Conservation (phyloP, 2,329 filamentous ascomycete genomes). For the Colletotrichum magnum region DNA sequence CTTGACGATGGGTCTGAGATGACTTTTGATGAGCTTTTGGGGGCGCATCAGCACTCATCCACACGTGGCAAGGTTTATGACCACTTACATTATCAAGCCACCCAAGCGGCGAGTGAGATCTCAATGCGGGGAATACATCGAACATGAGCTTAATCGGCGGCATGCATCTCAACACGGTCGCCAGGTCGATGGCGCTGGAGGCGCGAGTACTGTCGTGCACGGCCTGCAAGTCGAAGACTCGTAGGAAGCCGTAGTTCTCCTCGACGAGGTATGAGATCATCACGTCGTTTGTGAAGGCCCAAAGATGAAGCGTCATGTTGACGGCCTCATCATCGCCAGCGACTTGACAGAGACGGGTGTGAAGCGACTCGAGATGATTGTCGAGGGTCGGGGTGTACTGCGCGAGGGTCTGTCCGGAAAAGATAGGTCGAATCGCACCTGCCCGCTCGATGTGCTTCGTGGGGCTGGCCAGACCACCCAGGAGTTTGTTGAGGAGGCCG, state of each 20-base stretch:
- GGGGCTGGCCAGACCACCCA: constrained; percentile 37
- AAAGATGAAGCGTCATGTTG: constrained; percentile 34
- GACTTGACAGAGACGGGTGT: constrained; percentile 15
- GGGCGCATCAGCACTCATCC: not conserved
- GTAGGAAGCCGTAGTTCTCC: constrained; percentile 36
- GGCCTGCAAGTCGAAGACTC: constrained; percentile 20
- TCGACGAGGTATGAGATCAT: constrained; percentile 42
- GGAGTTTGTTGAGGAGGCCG: constrained; percentile 36
- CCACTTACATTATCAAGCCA: constrained; percentile 40
- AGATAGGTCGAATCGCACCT: constrained; percentile 39
- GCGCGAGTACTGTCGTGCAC: constrained; percentile 39
- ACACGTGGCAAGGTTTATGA: no score
- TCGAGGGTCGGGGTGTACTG: constrained; percentile 23
- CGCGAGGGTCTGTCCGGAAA: constrained; percentile 36
- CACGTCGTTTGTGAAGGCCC: constrained; percentile 42
- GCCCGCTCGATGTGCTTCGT: constrained; percentile 29
- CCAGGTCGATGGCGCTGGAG: constrained; percentile 42
- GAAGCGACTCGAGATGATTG: constrained; percentile 23
- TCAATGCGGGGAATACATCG: constrained; percentile 27
- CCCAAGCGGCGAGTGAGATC: constrained; percentile 37
- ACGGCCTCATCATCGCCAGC: not conserved
- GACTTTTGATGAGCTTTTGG: constrained; percentile 8
- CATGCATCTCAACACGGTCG: constrained; percentile 39
- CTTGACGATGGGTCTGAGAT: constrained; percentile 23
- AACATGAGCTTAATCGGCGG: constrained; percentile 37